A percentile compares a stretch with the other conserved stretches of the same genome.
These are phyloP conservation scores for Eleusine indica DNA, from an alignment of 176 grass and related monocot species.

Conservation along the genomic window DNA sequence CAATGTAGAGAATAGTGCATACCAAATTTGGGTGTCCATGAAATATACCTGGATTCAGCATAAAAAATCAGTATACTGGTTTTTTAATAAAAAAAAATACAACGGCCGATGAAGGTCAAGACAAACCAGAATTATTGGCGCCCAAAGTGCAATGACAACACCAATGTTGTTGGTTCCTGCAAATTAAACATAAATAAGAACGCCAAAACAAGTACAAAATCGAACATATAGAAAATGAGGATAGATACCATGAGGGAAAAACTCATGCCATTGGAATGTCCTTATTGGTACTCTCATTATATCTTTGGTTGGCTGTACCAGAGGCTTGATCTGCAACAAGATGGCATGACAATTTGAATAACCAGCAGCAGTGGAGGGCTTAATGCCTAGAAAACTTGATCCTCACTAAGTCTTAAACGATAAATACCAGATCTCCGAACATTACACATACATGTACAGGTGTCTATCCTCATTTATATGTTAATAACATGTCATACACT, in stretches of 20 bases:
- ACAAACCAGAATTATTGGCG: conserved; percentile 94
- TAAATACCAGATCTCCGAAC: neutral
- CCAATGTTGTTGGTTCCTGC: conserved; percentile 93
- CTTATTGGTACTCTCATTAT: conserved; percentile 77
- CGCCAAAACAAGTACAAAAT: conserved; percentile 26
- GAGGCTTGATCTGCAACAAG: conserved; percentile 84
- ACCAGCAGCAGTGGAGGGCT: neutral
- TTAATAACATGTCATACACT: conserved; percentile 26
- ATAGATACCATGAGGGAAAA: conserved; percentile 85
- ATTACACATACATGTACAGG: neutral
- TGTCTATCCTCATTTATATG: conserved; percentile 2
- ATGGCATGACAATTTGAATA: conserved; percentile 36
- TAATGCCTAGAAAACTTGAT: conserved; percentile 8
- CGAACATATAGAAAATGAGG: conserved; percentile 12
- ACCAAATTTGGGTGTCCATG: conserved; percentile 99
- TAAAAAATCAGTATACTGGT: conserved; percentile 31
- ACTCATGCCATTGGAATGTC: conserved; percentile 88
- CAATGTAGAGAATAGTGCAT: conserved; percentile 93
- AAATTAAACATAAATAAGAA: conserved; percentile 49
- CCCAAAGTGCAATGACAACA: conserved; percentile 87
- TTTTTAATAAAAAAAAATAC: neutral
- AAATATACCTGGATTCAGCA: conserved; percentile 83
- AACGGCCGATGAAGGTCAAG: conserved; percentile 1
- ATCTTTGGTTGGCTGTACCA: conserved; percentile 90
- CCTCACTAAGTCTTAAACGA: conserved; percentile 11